phyloP scores from a whole-genome alignment of 2,329 filamentous ascomycete genomes.

The Chaetomium globosum region DNA sequence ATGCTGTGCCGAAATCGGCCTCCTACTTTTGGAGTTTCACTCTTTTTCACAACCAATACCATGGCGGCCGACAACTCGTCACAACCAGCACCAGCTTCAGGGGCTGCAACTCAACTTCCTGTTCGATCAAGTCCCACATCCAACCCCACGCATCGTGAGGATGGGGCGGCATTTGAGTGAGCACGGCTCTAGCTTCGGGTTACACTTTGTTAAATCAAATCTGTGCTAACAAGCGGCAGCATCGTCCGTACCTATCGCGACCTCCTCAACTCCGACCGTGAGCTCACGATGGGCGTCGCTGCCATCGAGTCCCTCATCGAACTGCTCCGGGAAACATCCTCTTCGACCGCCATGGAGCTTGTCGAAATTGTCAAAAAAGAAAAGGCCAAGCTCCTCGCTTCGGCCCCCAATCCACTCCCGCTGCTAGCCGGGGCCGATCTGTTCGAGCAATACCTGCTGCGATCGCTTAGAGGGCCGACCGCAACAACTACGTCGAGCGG shows the following conservation, averaged over 20 bases:
- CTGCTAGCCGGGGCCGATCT: slow-evolving; percentile 92
- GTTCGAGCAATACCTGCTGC: slow-evolving; percentile 91
- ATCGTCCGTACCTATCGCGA: slow-evolving; percentile 60
- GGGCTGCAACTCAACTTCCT: slow-evolving; percentile 13
- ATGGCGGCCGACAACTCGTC: slow-evolving; percentile 33
- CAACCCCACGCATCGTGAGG: slow-evolving; percentile 17
- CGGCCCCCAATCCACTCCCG: slow-evolving; percentile 85
- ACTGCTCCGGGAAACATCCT: slow-evolving; percentile 76
- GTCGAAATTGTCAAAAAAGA: slow-evolving; percentile 80
- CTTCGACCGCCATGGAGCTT: slow-evolving; percentile 90
- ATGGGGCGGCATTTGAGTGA: slow-evolving; percentile 43
- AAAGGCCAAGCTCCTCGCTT: slow-evolving; percentile 74
- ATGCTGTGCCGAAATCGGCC: slow-evolving; percentile 34
- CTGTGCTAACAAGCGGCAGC: slow-evolving; percentile 40
- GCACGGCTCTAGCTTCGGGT: not conserved
- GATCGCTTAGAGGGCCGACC: slow-evolving; percentile 62
- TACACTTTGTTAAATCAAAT: no score
- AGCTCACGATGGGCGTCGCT: slow-evolving; percentile 93
- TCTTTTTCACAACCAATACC: slow-evolving; percentile 25
- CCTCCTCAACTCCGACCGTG: slow-evolving; percentile 67
- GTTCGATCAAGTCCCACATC: slow-evolving; percentile 17
- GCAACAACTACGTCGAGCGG: slow-evolving; percentile 40
- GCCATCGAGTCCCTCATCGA: slow-evolving; percentile 66
- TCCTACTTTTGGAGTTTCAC: slow-evolving; percentile 28
- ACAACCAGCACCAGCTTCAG: slow-evolving; percentile 16